Evolutionary conservation across 2,329 filamentous ascomycete genomes (phyloP).

Genomic region (Fusarium oxysporum): DNA sequence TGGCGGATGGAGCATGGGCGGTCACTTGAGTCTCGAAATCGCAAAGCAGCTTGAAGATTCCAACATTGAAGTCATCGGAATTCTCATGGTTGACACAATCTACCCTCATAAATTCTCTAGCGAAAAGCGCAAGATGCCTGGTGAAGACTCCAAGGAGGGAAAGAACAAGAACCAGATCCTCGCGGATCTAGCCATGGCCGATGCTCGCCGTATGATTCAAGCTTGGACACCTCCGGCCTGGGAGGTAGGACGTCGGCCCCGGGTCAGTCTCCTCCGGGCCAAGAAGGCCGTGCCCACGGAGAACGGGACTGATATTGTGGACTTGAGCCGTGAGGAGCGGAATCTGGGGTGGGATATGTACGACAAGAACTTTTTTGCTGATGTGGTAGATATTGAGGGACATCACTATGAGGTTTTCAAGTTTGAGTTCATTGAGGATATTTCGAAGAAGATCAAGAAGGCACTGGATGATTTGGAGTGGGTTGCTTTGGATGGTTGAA

Average conservation of each 20-base stretch:
- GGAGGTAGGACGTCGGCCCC: constrained; percentile 52
- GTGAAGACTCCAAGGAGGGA: constrained; percentile 43
- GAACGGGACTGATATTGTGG: constrained; percentile 51
- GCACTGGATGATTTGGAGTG: constrained; percentile 36
- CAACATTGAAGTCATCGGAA: constrained; percentile 57
- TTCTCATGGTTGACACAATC: constrained; percentile 65
- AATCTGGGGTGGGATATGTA: constrained; percentile 64
- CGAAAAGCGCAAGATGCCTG: constrained; percentile 16
- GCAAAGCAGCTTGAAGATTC: constrained; percentile 57
- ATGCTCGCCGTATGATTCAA: constrained; percentile 55
- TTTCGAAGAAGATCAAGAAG: constrained; percentile 43
- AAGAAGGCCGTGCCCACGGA: constrained; percentile 53
- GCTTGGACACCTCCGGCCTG: constrained; percentile 57
- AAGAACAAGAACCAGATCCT: constrained; percentile 52
- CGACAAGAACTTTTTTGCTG: constrained; percentile 55
- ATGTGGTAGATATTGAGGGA: constrained; percentile 61
- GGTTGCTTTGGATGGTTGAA: not conserved
- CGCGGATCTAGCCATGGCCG: constrained; percentile 54
- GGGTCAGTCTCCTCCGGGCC: constrained; percentile 60
- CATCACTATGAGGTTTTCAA: constrained; percentile 64
- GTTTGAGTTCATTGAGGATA: constrained; percentile 44
- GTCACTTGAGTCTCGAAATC: constrained; percentile 63
- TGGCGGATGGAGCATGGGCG: constrained; percentile 68
- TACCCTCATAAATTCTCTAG: constrained; percentile 47
- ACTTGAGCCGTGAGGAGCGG: constrained; percentile 56